These are phyloP conservation scores for Phtheirospermum japonicum DNA, from an alignment of 257 asterid genomes.

Conservation along the genomic window DNA sequence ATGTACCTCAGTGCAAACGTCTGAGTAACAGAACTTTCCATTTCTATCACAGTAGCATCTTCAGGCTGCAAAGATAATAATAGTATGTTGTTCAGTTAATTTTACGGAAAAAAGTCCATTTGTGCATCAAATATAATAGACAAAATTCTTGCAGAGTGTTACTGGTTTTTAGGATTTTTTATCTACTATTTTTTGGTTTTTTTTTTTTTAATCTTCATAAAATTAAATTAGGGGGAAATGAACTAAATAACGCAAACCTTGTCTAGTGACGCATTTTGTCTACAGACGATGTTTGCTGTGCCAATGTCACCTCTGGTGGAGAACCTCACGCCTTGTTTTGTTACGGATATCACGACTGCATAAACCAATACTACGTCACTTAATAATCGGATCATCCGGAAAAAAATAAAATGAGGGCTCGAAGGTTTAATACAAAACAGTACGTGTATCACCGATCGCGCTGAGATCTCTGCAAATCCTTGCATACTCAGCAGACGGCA, in stretches of 20 bases:
- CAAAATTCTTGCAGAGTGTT: too few relatives aligned
- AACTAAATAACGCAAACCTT: constrained; percentile 37
- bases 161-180: too few relatives aligned
- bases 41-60: constrained; percentile 58
- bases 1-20: constrained; percentile 57
- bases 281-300: constrained; percentile 58
- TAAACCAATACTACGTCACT: background rate
- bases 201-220: too few relatives aligned
- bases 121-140: background rate
- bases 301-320: constrained; percentile 80
- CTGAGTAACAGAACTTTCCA: constrained; percentile 62
- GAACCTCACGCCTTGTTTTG: constrained; percentile 77
- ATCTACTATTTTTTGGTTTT: too few relatives aligned
- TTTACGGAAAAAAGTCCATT: background rate
- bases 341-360: constrained; percentile 71
- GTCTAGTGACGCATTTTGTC: constrained; percentile 65
- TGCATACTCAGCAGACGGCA: constrained; percentile 44
- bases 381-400: background rate
- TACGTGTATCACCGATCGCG: constrained; percentile 44
- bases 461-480: constrained; percentile 45
- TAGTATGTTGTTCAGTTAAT: background rate
- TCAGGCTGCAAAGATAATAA: constrained; percentile 42
- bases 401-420: background rate
- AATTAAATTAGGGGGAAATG: too few relatives aligned
- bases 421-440: too few relatives aligned